These are phyloP conservation scores for Ogataea nonfermentans DNA, from an alignment of 805 yeast genomes.

Conservation along the genomic window DNA sequence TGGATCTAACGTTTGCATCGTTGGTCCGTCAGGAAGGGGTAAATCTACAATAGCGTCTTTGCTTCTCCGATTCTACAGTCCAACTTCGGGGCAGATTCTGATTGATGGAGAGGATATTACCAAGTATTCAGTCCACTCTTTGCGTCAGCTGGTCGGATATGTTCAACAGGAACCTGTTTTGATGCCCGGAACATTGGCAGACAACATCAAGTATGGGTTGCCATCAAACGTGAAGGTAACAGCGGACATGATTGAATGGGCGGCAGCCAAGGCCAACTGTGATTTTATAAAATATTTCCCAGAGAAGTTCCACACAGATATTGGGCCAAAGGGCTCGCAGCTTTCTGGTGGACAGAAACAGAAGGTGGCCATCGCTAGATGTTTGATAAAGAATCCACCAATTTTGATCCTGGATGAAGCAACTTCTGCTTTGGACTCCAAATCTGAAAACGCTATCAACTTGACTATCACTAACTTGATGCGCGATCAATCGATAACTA, in stretches of 20 bases:
- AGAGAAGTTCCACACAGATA: conserved; percentile 73
- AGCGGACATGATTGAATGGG: conserved; percentile 59
- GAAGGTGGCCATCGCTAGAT: conserved; percentile 73
- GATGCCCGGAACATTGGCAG: conserved; percentile 82
- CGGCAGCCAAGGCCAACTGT: conserved; percentile 74
- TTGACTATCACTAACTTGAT: conserved; percentile 60
- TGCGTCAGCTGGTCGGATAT: conserved; percentile 74
- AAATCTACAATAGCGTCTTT: conserved; percentile 86
- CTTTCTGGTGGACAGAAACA: conserved; percentile 78
- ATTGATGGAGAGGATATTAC: conserved; percentile 68
- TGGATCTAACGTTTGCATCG: conserved; percentile 90
- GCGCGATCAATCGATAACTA: conserved; percentile 60
- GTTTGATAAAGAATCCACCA: conserved; percentile 63
- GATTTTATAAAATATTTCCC: conserved; percentile 74
- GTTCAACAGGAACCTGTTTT: conserved; percentile 92
- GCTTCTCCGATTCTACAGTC: conserved; percentile 81
- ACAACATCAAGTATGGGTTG: conserved; percentile 79
- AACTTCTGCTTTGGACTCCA: conserved; percentile 89
- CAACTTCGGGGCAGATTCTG: conserved; percentile 59
- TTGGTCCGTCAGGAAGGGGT: conserved; percentile 95
- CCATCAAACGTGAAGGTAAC: conserved; percentile 49
- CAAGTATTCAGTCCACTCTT: conserved; percentile 70
- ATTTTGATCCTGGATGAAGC: conserved; percentile 74
- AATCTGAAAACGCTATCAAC: conserved; percentile 83
- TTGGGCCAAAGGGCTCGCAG: conserved; percentile 73